phyloP scores from a whole-genome alignment of 495 filamentous ascomycete species.

The Penicillium cosmopolitanum region DNA sequence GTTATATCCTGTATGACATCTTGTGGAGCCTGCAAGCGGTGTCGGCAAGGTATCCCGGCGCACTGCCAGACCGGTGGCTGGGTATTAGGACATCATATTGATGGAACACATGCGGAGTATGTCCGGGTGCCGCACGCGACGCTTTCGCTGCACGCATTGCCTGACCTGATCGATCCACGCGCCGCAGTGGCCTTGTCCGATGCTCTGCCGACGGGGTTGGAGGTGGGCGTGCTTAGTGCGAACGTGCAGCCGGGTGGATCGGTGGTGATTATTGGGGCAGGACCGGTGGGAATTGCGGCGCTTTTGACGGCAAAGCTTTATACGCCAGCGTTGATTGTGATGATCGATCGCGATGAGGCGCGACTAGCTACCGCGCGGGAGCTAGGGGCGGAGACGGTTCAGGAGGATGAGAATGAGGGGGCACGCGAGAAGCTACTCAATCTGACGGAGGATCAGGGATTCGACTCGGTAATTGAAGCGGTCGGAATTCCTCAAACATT shows the following conservation, averaged over 20 bases:
- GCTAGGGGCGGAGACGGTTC: conserved; percentile 49
- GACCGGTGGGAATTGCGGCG: conserved; percentile 54
- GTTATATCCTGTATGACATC: conserved; percentile 46
- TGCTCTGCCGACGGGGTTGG: conserved; percentile 53
- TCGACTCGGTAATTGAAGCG: conserved; percentile 58
- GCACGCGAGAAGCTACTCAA: conserved; percentile 36
- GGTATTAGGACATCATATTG: conserved; percentile 44
- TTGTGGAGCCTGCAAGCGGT: conserved; percentile 46
- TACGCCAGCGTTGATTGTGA: conserved; percentile 44
- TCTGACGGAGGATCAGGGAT: conserved; percentile 48
- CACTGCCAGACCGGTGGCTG: conserved; percentile 48
- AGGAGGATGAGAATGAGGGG: conserved; percentile 24
- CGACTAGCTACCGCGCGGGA: conserved; percentile 44
- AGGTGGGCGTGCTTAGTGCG: conserved; percentile 52
- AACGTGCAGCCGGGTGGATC: conserved; percentile 44
- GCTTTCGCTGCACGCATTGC: conserved; percentile 42
- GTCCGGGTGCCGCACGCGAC: conserved; percentile 51
- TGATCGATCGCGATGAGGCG: conserved; percentile 48
- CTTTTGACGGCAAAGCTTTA: conserved; percentile 52
- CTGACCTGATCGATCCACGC: conserved; percentile 37
- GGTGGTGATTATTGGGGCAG: conserved; percentile 55
- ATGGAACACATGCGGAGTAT: conserved; percentile 57
- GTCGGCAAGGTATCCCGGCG: conserved; percentile 37
- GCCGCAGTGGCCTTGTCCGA: conserved; percentile 49
- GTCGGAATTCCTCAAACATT: conserved; percentile 54